Conservation (phyloP, 2,329 filamentous ascomycete genomes). For the Ophiosphaerella korrae region DNA sequence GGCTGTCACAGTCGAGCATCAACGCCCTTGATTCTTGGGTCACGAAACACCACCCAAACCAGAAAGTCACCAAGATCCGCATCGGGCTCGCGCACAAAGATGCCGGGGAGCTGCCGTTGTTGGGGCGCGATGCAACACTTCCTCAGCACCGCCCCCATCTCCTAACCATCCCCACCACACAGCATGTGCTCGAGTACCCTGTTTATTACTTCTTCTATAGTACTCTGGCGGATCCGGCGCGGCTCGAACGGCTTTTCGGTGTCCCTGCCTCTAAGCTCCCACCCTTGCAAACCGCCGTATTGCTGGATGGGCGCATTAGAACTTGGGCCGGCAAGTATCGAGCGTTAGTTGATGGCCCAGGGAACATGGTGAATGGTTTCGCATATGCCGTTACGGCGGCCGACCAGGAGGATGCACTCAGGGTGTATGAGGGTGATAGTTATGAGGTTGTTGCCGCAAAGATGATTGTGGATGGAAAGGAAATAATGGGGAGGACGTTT, state of each 20-base stretch:
- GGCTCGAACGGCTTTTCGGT: neutral
- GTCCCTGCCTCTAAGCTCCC: neutral
- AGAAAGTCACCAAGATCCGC: no score
- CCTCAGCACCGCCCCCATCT: constrained; percentile 6
- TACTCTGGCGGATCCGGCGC: constrained; percentile 6
- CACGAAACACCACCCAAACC: no score
- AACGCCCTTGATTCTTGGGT: no score
- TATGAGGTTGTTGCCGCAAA: constrained; percentile 10
- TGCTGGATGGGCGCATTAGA: neutral
- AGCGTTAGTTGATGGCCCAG: constrained; percentile 7
- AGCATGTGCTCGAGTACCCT: no score
- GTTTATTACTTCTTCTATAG: constrained; percentile 18
- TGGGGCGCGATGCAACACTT: constrained; percentile 15
- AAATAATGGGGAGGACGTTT: neutral
- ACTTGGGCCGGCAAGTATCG: constrained; percentile 7
- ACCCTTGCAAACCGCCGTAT: neutral
- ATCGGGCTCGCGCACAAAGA: no score
- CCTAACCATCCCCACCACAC: neutral
- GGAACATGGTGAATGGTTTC: neutral
- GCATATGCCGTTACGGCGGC: no score
- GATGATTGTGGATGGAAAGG: neutral
- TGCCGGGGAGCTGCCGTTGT: no score
- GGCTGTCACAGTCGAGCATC: no score
- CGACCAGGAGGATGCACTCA: constrained; percentile 8
- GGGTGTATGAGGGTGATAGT: constrained; percentile 11